Evolutionary conservation across 495 filamentous ascomycete genomes (phyloP), one percentile per base, ranked within the genome.

Genomic region (Penicillium nucicola): DNA sequence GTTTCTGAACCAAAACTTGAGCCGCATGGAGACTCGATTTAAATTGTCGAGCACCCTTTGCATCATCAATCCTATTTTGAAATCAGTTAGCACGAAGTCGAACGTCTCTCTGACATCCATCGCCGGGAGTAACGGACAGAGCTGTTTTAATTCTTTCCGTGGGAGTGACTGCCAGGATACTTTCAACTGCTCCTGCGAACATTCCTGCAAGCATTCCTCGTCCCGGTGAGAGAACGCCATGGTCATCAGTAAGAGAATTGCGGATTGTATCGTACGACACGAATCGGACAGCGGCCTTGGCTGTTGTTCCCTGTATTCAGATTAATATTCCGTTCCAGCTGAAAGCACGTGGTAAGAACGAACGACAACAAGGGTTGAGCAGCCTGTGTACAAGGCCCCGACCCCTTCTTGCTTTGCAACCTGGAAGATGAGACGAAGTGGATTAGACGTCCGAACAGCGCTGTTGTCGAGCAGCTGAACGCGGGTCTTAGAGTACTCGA

Each of bases 61-160:
- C 84, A 57, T 88, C 84, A 55, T 88, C 84, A 37, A 87, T 87
- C 40, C 66, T 69, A 15, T 10, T n/a, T 2, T 19, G n/a, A 1
- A 11, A 28, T 41, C 18, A 51, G 39, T 56, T 31, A 45, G 14
- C 23, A 4, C 1, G 30, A 5, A 14, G n/a, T n/a, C n/a, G n/a
- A n/a, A n/a, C n/a, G n/a, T n/a, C n/a, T n/a, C n/a, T n/a, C n/a
- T n/a, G n/a, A n/a, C n/a, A n/a, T n/a, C n/a, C n/a, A n/a, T n/a
- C n/a, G n/a, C n/a, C n/a, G 34, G n/a, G 12, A 4, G 12, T 13
- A 15, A 58, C 57, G 8, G n/a, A 69, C 54, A 87, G 56, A 2
- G 84, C 84, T 0, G 84, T 87, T 56, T 88, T 88, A 59, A 88
- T 80, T 40, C 83, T 69, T 61, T 87, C 84, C 0, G 79, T 82